Evolutionary conservation across 2,329 filamentous ascomycete species (phyloP).

Genomic region (Alternaria panax): DNA sequence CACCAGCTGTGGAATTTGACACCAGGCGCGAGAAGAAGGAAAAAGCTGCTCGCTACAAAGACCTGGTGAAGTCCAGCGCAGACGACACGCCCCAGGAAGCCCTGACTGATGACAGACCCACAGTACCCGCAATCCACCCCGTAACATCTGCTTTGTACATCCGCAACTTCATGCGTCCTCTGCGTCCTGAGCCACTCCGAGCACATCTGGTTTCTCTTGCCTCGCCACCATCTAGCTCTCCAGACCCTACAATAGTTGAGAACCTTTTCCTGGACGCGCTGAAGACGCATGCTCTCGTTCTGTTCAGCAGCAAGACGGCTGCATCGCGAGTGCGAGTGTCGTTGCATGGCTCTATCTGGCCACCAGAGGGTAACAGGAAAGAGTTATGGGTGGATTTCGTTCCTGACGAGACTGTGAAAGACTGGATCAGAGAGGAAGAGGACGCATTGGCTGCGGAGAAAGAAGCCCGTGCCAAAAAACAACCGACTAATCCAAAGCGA

Average conservation of each 20-base stretch:
- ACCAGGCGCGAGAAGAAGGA: constrained; percentile 35
- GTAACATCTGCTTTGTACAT: constrained; percentile 73
- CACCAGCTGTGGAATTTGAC: constrained; percentile 12
- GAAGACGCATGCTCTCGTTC: constrained; percentile 84
- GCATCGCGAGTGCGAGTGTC: constrained; percentile 78
- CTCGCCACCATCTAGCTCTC: constrained; percentile 60
- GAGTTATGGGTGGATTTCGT: constrained; percentile 89
- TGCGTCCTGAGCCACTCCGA: constrained; percentile 72
- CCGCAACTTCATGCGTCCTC: constrained; percentile 85
- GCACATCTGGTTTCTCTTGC: constrained; percentile 75
- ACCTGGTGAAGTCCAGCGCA: constrained; percentile 35
- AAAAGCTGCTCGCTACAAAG: constrained; percentile 46
- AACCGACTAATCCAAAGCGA: constrained; percentile 30
- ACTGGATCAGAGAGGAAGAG: constrained; percentile 70
- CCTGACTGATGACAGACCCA: constrained; percentile 40
- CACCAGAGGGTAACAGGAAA: constrained; percentile 84
- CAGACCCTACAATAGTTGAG: constrained; percentile 64
- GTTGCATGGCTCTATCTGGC: constrained; percentile 84
- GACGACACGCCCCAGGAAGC: constrained; percentile 21
- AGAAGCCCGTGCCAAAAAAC: constrained; percentile 31
- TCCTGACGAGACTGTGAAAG: constrained; percentile 73
- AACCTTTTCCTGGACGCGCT: constrained; percentile 84
- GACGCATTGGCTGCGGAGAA: constrained; percentile 41
- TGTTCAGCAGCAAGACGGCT: constrained; percentile 72
- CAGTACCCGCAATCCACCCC: constrained; percentile 51